These are phyloP conservation scores for Citrus hindsii DNA, from an alignment of 345 rosid genomes.

Conservation along the genomic window DNA sequence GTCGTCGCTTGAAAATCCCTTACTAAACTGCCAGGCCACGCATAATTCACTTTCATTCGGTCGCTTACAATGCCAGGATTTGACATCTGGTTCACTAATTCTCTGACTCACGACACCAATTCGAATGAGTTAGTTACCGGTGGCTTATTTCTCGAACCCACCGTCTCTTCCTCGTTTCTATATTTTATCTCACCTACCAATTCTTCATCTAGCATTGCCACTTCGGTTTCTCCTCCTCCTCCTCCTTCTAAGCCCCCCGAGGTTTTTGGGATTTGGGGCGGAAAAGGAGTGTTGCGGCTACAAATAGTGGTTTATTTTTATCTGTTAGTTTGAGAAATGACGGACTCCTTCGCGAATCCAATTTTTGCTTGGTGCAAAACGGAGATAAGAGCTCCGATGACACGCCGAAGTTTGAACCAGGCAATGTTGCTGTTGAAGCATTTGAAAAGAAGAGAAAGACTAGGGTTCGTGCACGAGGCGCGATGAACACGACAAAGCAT, in stretches of 20 bases:
- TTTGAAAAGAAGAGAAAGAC: constrained; percentile 29
- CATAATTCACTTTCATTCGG: neutral
- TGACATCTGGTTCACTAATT: constrained; percentile 20
- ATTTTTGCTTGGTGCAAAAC: constrained; percentile 24
- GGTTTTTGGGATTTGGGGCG: constrained; percentile 12
- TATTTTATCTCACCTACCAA: constrained; percentile 31
- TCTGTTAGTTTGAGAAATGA: constrained; percentile 54
- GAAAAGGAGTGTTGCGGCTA: constrained; percentile 11
- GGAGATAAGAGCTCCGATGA: constrained; percentile 14
- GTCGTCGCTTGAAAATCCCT: neutral
- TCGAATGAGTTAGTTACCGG: constrained; percentile 34
- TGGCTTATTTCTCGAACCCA: constrained; percentile 62
- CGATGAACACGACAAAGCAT: constrained; percentile 53
- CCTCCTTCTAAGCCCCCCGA: constrained; percentile 1
- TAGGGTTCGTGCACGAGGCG: constrained; percentile 31
- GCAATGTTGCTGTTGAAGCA: neutral
- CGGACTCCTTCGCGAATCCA: constrained; percentile 24
- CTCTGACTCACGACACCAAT: constrained; percentile 10
- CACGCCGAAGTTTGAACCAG: neutral
- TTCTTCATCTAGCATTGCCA: constrained; percentile 8
- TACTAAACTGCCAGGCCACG: neutral
- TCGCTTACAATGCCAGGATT: constrained; percentile 30
- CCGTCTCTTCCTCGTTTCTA: constrained; percentile 39
- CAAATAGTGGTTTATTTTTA: constrained; percentile 22
- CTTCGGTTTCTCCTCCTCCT: constrained; percentile 14